Conservation (phyloP, 768 basidiomycete genomes). For the Kockovaella imperatae region DNA sequence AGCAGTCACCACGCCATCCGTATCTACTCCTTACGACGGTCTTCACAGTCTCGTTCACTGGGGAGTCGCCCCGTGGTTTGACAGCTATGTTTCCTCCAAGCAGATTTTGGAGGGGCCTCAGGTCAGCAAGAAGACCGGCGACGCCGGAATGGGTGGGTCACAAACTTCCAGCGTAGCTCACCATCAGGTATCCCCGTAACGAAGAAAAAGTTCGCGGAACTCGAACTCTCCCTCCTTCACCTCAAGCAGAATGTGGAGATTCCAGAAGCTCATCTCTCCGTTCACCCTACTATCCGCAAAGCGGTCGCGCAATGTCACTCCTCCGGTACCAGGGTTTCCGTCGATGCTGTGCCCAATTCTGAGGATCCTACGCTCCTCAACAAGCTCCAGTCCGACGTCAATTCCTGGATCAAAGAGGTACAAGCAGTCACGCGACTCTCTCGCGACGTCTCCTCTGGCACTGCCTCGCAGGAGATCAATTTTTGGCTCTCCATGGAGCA, state of each 20-base stretch:
- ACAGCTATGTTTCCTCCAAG: slow-evolving; percentile 86
- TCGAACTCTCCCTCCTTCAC: slow-evolving; percentile 86
- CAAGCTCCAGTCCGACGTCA: slow-evolving; percentile 83
- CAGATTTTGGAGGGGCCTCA: slow-evolving; percentile 48
- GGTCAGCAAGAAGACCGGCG: slow-evolving; percentile 55
- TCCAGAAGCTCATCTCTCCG: slow-evolving; percentile 85
- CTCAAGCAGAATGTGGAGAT: slow-evolving; percentile 99
- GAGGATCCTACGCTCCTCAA: slow-evolving; percentile 89
- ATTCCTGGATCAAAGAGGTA: slow-evolving; percentile 96
- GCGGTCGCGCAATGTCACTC: slow-evolving; percentile 60
- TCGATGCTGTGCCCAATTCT: slow-evolving; percentile 76
- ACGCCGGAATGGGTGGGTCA: slow-evolving; percentile 66
- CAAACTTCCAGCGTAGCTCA: background rate
- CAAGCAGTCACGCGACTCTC: slow-evolving; percentile 94
- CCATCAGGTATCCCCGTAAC: slow-evolving; percentile 80
- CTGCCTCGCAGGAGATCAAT: slow-evolving; percentile 97
- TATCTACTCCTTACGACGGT: slow-evolving; percentile 70
- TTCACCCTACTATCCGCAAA: slow-evolving; percentile 80
- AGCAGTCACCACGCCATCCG: slow-evolving; percentile 24
- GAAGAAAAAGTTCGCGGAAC: slow-evolving; percentile 98
- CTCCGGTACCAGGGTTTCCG: slow-evolving; percentile 50
- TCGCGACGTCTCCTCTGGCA: slow-evolving; percentile 85
- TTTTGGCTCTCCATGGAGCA: slow-evolving; percentile 95
- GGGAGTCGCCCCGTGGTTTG: slow-evolving; percentile 97
- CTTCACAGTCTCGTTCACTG: slow-evolving; percentile 89